Conservation (phyloP, 129 eudicot species). For the Glebionis coronaria region DNA sequence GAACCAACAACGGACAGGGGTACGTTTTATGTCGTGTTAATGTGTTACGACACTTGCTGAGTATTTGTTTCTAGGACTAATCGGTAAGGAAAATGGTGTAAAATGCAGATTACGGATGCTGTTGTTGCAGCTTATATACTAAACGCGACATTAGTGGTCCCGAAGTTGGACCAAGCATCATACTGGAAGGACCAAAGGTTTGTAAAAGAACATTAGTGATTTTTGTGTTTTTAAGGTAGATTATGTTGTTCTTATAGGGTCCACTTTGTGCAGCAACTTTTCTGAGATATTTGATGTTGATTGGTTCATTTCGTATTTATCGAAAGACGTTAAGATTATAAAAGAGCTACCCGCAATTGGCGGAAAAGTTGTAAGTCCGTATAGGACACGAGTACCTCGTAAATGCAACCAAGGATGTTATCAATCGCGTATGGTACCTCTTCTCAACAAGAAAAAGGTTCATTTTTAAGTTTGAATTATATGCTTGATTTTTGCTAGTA, state of each 20-base stretch:
- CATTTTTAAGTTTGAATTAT: slow-evolving; percentile 14
- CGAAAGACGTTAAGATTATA: slow-evolving; percentile 59
- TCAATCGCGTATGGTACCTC: slow-evolving; percentile 47
- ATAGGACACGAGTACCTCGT: slow-evolving; percentile 62
- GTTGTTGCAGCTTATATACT: slow-evolving; percentile 76
- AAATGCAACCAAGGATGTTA: slow-evolving; percentile 65
- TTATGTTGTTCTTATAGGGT: slow-evolving; percentile 11
- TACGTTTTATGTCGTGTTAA: slow-evolving; percentile 1
- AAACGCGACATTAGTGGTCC: slow-evolving; percentile 72
- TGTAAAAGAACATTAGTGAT: slow-evolving; percentile 5
- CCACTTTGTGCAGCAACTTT: slow-evolving; percentile 62
- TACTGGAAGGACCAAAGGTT: slow-evolving; percentile 86
- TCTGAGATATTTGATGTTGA: slow-evolving; percentile 67
- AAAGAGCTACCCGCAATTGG: slow-evolving; percentile 43
- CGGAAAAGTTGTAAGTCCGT: slow-evolving; percentile 43
- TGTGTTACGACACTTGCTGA: not conserved
- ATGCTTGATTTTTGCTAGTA: not conserved
- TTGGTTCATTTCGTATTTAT: slow-evolving; percentile 51
- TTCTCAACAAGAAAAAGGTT: slow-evolving; percentile 58
- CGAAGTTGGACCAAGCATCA: slow-evolving; percentile 59
- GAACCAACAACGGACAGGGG: slow-evolving; percentile 89
- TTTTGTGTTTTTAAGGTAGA: not conserved
- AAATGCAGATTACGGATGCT: slow-evolving; percentile 65
- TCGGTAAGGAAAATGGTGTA: not conserved
- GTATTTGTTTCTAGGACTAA: not conserved